Evolutionary conservation across 495 filamentous ascomycete species (phyloP).

Genomic region (Penicillium riverlandense): DNA sequence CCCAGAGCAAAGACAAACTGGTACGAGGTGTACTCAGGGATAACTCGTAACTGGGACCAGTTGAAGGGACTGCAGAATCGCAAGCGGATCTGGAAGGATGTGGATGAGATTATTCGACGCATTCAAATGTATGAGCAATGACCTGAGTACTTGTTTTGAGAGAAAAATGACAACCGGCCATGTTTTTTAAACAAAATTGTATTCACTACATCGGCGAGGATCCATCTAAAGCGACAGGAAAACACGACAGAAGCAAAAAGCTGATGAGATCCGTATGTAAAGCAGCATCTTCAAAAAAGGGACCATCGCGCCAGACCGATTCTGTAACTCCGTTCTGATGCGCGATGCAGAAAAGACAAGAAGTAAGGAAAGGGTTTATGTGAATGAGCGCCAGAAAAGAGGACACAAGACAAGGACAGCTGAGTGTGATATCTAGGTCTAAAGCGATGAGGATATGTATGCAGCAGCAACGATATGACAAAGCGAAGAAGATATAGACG

Average conservation of each 20-base stretch:
- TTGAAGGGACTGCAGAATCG: slow-evolving; percentile 23
- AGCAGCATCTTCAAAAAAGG: slow-evolving; percentile 2
- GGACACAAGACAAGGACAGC: neutral
- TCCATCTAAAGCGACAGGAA: neutral
- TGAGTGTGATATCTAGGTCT: slow-evolving; percentile 16
- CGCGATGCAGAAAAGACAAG: slow-evolving; percentile 10
- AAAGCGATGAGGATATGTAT: slow-evolving; percentile 3
- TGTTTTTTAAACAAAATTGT: too few species aligned
- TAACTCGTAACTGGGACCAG: slow-evolving; percentile 7
- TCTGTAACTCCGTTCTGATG: slow-evolving; percentile 20
- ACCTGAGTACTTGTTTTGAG: neutral
- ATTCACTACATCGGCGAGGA: too few species aligned
- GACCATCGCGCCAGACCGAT: slow-evolving; percentile 6
- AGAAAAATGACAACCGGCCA: too few species aligned
- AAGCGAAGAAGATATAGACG: slow-evolving; percentile 1
- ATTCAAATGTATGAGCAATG: neutral
- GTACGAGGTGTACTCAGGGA: slow-evolving; percentile 13
- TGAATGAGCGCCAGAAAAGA: neutral
- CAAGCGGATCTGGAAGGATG: slow-evolving; percentile 20
- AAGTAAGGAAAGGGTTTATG: neutral
- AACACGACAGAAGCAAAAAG: neutral
- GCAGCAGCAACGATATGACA: slow-evolving; percentile 1
- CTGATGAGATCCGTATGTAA: neutral
- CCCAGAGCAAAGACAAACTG: slow-evolving; percentile 13
- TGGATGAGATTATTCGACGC: slow-evolving; percentile 11